Evolutionary conservation across 2,329 filamentous ascomycete genomes (phyloP), one percentile per base, ranked within the genome.

Genomic region (Neoscytalidium dimidiatum): DNA sequence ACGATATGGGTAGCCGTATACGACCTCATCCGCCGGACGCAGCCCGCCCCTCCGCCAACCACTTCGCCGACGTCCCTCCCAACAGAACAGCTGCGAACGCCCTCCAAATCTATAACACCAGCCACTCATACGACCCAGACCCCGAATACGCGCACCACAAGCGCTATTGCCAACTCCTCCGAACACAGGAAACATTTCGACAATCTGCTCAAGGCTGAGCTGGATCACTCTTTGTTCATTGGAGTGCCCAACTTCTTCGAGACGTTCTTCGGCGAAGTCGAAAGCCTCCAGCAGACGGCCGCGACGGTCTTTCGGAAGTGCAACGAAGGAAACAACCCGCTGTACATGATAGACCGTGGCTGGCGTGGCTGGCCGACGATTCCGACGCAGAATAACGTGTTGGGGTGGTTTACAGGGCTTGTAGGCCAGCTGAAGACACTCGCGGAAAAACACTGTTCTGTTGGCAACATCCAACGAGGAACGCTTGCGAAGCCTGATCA

Each of bases 231-330:
- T 31, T 19, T 67, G 38, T 61, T 71, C 61, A 67, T 71, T 56
- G 66, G 68, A 11, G 60, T 71, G 53, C 70, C 69, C 44, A 65
- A 69, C 43, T 72, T 73, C 66, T 68, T 67, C 60, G 49, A 73
- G 8, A 67, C 67, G 11, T 71, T 68, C 66, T 71, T 73, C 46
- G 64, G 64, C 64, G 41, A 41, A 21, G 44, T 65, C 9, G 43
- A 28, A 62, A 48, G 43, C n/a, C 57, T 62, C 26, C 26, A 64
- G 35, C 51, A 28, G 23, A 52, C 28, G 29, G 49, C 49, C 3
- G 31, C 58, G 14, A 52, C 41, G 33, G 67, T 72, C 41, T 69
- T 73, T 19, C 51, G 69, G 5, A 69, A 63, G 65, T 71, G 67
- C 44, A 68, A 68, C 64, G 67, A 67, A 67, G 70, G 68, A 56